Percentiles rank a stretch among this genome's conserved stretches.
phyloP scores from a whole-genome alignment of 2,329 filamentous ascomycete species.

The Orbilia javanica region DNA sequence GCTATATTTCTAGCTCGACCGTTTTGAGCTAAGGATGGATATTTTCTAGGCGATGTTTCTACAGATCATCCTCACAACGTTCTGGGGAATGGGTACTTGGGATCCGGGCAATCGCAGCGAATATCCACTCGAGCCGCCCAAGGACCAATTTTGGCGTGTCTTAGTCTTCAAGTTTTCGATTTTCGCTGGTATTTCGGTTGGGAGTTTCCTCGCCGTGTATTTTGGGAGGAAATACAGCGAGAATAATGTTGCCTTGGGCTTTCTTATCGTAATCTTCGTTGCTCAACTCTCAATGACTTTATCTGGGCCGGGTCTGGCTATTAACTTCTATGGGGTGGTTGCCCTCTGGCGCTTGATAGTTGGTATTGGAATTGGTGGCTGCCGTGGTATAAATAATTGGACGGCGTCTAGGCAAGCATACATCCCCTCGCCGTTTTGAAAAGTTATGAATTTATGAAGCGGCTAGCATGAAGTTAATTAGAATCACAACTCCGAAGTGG shows the following conservation, averaged over 20 bases:
- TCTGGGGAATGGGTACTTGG: conserved; percentile 10
- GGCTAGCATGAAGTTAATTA: not conserved
- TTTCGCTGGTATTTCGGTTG: conserved; percentile 38
- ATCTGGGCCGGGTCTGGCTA: conserved; percentile 65
- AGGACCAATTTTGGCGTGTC: not conserved
- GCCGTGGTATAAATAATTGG: conserved; percentile 63
- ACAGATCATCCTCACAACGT: not conserved
- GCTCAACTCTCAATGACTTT: conserved; percentile 68
- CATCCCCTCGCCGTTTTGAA: too few species aligned
- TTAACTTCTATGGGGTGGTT: conserved; percentile 67
- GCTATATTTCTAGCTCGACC: not conserved
- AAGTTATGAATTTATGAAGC: too few species aligned
- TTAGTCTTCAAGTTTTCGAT: conserved; percentile 20
- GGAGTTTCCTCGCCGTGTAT: conserved; percentile 20
- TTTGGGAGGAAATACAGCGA: conserved; percentile 11
- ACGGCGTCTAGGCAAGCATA: conserved; percentile 30
- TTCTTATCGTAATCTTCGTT: conserved; percentile 65
- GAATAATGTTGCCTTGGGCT: conserved; percentile 12
- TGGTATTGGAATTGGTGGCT: conserved; percentile 74
- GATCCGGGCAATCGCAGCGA: not conserved
- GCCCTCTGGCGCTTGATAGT: conserved; percentile 68
- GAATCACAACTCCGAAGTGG: conserved; percentile 34
- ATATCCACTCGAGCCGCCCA: not conserved
- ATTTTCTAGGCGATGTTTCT: conserved; percentile 25
- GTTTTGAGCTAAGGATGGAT: not conserved